A percentile compares a stretch with the other conserved stretches of the same genome.
Conservation (phyloP, 2,329 filamentous ascomycete genomes). For the Aspergillus sp. region DNA sequence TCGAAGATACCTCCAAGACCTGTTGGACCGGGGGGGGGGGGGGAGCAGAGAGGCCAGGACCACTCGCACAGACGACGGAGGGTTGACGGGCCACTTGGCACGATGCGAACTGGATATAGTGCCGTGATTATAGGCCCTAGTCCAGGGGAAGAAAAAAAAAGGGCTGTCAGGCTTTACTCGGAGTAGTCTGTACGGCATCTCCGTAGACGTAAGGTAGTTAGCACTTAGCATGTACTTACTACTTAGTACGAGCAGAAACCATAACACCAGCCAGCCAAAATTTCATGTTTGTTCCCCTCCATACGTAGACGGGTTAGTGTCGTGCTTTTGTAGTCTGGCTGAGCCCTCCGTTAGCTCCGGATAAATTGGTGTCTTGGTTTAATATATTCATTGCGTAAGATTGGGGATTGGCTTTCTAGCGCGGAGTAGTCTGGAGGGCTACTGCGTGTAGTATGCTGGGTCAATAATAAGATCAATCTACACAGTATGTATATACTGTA, state of each 20-base stretch:
- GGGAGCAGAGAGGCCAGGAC: not conserved
- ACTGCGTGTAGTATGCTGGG: no score
- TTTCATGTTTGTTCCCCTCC: not conserved
- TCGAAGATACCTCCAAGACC: not conserved
- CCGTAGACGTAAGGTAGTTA: no score
- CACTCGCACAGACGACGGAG: not conserved
- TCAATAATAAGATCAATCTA: no score
- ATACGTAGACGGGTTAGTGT: constrained; percentile 3
- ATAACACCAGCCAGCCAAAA: no score
- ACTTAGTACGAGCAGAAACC: no score
- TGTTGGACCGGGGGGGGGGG: not conserved
- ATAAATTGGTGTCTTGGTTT: constrained; percentile 9
- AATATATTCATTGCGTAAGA: constrained; percentile 10
- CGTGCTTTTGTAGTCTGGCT: constrained; percentile 2
- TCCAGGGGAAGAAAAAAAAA: not conserved
- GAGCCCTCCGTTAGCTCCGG: constrained; percentile 1
- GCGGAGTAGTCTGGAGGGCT: no score
- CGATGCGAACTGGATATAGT: not conserved
- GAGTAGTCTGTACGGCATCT: not conserved
- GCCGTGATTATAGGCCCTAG: not conserved
- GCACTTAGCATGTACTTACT: no score
- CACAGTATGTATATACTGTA: no score
- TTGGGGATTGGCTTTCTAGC: not conserved
- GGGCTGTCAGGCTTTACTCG: not conserved
- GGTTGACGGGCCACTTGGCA: not conserved